These are phyloP conservation scores for Metschnikowia similis DNA, from an alignment of 805 yeast species.

Conservation along the genomic window DNA sequence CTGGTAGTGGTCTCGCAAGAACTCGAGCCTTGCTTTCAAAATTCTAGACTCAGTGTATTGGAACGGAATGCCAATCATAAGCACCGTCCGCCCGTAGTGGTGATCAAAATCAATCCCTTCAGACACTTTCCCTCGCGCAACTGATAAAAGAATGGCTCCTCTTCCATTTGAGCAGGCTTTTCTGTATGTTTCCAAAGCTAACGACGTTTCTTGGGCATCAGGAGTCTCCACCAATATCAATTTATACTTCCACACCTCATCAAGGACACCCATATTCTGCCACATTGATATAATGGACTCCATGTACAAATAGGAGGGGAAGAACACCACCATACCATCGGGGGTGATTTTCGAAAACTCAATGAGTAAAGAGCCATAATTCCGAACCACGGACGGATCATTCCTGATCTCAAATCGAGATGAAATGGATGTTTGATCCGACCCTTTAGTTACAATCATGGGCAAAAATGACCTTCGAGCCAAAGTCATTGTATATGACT, in stretches of 20 bases:
- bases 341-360: conserved; percentile 96
- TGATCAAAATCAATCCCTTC: conserved; percentile 99
- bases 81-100: conserved; percentile 94
- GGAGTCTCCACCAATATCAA: conserved; percentile 95
- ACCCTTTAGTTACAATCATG: conserved; percentile 92
- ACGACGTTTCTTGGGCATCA: conserved; percentile 95
- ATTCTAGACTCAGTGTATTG: conserved; percentile 98
- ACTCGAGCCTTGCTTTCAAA: conserved; percentile 90
- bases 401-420: conserved; percentile 95
- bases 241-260: conserved; percentile 98
- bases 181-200: conserved; percentile 92
- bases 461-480: conserved; percentile 92
- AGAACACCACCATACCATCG: conserved; percentile 96
- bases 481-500: conserved; percentile 93
- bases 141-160: conserved; percentile 93
- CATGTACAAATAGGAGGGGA: conserved; percentile 96
- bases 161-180: conserved; percentile 97
- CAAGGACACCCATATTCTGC: conserved; percentile 98
- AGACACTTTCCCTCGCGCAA: conserved; percentile 97
- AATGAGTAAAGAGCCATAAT: conserved; percentile 87
- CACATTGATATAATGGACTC: conserved; percentile 97
- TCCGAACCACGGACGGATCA: conserved; percentile 96
- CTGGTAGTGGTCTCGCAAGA: conserved; percentile 86
- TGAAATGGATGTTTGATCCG: conserved; percentile 95
- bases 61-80: conserved; percentile 98